phyloP scores from a whole-genome alignment of 352 stramenopile species.

The Globisporangium camurandrum region DNA sequence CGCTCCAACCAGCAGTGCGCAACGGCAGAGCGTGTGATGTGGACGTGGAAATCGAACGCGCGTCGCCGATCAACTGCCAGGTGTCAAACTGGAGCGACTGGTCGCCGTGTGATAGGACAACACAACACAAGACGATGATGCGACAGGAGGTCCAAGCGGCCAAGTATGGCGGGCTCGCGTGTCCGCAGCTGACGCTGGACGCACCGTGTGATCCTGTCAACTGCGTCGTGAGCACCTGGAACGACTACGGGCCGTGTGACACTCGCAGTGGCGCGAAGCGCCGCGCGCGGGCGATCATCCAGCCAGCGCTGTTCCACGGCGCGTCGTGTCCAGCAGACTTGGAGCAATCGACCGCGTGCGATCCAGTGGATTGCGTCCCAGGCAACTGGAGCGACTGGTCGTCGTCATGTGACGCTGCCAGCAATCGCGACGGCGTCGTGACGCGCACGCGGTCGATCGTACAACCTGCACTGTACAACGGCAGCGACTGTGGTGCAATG shows the following conservation, averaged over 20 bases:
- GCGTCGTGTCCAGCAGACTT: constrained; percentile 18
- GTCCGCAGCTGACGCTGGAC: constrained; percentile 20
- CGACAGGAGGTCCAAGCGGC: constrained; percentile 25
- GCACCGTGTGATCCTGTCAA: constrained; percentile 47
- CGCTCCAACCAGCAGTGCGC: constrained; percentile 26
- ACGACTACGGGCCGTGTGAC: constrained; percentile 26
- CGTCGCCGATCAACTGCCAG: constrained; percentile 39
- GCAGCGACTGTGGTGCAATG: constrained; percentile 21
- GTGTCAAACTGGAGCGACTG: constrained; percentile 40
- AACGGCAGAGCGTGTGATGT: constrained; percentile 29
- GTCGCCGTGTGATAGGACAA: constrained; percentile 24
- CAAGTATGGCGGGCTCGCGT: constrained; percentile 38
- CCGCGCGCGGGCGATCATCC: constrained; percentile 27
- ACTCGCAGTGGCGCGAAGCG: constrained; percentile 19
- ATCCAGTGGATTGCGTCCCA: constrained; percentile 32
- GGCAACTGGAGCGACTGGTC: constrained; percentile 25
- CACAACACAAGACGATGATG: constrained; percentile 21
- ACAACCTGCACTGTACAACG: constrained; percentile 25
- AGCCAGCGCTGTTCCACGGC: constrained; percentile 26
- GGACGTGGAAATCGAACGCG: constrained; percentile 24
- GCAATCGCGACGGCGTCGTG: constrained; percentile 19
- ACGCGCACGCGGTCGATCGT: constrained; percentile 23
- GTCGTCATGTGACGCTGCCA: constrained; percentile 25
- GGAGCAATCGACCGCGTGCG: constrained; percentile 19
- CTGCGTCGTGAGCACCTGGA: constrained; percentile 41